A percentile compares a stretch with the other conserved stretches of the same genome.
These are phyloP conservation scores for Cordyceps farinosa DNA, from an alignment of 2,329 filamentous ascomycete species.

Conservation along the genomic window DNA sequence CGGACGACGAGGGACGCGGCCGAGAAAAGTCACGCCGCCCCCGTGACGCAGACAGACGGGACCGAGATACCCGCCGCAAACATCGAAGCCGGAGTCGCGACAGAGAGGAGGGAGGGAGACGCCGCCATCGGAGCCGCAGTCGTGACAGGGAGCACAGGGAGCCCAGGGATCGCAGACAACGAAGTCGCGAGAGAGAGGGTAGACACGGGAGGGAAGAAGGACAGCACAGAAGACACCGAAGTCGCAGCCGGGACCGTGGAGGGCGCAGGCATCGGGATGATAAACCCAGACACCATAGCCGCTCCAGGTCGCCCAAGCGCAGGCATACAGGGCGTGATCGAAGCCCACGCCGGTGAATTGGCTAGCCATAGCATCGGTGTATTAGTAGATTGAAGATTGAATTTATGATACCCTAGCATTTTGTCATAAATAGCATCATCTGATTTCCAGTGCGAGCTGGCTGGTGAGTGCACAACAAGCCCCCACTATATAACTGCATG, in stretches of 20 bases:
- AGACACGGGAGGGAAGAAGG: conserved; percentile 16
- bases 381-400: background rate
- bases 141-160: conserved; percentile 22
- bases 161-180: background rate
- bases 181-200: conserved; percentile 28
- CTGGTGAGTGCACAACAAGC: background rate
- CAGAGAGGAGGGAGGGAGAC: conserved; percentile 22
- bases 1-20: conserved; percentile 21
- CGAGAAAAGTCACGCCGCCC: conserved; percentile 31
- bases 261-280: conserved; percentile 15
- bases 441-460: background rate
- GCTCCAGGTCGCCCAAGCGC: conserved; percentile 17
- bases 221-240: conserved; percentile 12
- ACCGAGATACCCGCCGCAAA: conserved; percentile 35
- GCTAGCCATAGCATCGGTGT: background rate
- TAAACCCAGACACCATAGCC: conserved; percentile 20
- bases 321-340: background rate
- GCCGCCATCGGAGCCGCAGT: conserved; percentile 18
- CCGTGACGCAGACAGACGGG: conserved; percentile 29
- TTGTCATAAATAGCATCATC: background rate
- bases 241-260: conserved; percentile 18
- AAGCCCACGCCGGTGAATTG: conserved; percentile 2
- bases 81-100: conserved; percentile 27
- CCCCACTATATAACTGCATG: background rate
- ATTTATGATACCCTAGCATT: conserved; percentile 1